A percentile compares a stretch with the other conserved stretches of the same genome.
Evolutionary conservation across 139 green algal genomes (phyloP).

Genomic region (Ettlia oleoabundans): DNA sequence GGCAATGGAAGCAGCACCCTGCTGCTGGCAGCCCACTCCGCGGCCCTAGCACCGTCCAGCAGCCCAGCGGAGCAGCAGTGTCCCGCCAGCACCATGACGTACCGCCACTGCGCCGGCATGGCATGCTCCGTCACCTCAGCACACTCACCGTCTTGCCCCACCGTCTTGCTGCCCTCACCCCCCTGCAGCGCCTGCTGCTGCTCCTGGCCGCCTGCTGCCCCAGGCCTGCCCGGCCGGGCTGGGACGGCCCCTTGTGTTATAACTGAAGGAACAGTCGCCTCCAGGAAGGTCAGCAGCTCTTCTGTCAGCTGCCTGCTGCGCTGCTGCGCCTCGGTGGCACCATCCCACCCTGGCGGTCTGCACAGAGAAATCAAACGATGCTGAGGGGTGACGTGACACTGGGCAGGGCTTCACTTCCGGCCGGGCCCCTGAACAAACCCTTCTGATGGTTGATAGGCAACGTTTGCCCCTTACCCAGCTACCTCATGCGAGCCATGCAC

Average conservation of each 20-base stretch:
- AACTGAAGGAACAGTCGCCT: background rate
- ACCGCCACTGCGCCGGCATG: background rate
- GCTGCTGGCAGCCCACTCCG: constrained; percentile 18
- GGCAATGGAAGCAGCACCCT: constrained; percentile 25
- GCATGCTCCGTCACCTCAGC: background rate
- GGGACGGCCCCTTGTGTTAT: background rate
- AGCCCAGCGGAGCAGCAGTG: constrained; percentile 21
- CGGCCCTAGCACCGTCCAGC: background rate
- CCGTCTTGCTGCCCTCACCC: background rate
- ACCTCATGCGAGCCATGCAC: too few species aligned
- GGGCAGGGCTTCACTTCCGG: too few species aligned
- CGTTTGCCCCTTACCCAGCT: too few species aligned
- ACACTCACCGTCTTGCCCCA: background rate
- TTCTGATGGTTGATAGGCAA: too few species aligned
- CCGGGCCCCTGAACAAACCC: too few species aligned
- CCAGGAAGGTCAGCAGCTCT: constrained; percentile 17
- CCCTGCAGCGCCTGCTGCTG: too few species aligned
- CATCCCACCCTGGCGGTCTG: constrained; percentile 23
- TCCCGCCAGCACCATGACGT: constrained; percentile 11
- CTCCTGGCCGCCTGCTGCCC: too few species aligned
- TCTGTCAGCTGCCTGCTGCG: constrained; percentile 32
- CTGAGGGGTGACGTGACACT: background rate
- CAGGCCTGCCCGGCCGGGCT: background rate
- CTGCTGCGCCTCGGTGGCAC: constrained; percentile 11
- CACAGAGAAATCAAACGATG: background rate